Percentiles rank a stretch among this genome's conserved stretches.
Evolutionary conservation across 495 filamentous ascomycete genomes (phyloP).

Genomic region (Wilcoxina mikolae): DNA sequence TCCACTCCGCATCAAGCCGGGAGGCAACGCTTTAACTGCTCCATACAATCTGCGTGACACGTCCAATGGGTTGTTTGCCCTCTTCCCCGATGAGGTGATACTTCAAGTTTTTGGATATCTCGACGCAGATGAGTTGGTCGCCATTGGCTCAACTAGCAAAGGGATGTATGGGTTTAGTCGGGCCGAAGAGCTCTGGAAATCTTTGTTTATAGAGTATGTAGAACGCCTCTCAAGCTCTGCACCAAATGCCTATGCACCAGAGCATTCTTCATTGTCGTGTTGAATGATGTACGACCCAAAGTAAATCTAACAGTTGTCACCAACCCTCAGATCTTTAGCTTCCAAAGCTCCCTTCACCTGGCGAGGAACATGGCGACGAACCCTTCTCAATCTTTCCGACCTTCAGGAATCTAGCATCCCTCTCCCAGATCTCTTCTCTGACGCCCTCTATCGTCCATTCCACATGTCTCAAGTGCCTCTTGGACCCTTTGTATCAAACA

Average conservation of each 20-base stretch:
- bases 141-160: constrained; percentile 69
- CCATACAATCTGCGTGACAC: constrained; percentile 47
- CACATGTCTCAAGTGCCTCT: constrained; percentile 67
- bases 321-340: constrained; percentile 18
- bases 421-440: constrained; percentile 76
- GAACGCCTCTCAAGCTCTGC: not conserved
- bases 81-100: constrained; percentile 70
- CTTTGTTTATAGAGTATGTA: constrained; percentile 71
- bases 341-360: constrained; percentile 43
- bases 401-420: constrained; percentile 39
- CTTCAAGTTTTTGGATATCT: constrained; percentile 60
- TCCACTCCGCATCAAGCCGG: constrained; percentile 72
- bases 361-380: constrained; percentile 77
- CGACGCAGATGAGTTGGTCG: constrained; percentile 45
- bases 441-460: constrained; percentile 80
- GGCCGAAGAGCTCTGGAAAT: constrained; percentile 82
- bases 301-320: not conserved
- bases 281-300: not conserved
- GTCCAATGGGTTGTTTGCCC: constrained; percentile 46
- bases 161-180: constrained; percentile 77
- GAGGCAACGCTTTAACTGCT: constrained; percentile 67
- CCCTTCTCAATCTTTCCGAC: constrained; percentile 49
- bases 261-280: not conserved
- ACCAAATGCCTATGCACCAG: not conserved
- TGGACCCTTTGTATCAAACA: constrained; percentile 48